Evolutionary conservation across 2,329 filamentous ascomycete species (phyloP), one percentile per base, ranked within the genome.

Genomic region (Alternaria brassicae): DNA sequence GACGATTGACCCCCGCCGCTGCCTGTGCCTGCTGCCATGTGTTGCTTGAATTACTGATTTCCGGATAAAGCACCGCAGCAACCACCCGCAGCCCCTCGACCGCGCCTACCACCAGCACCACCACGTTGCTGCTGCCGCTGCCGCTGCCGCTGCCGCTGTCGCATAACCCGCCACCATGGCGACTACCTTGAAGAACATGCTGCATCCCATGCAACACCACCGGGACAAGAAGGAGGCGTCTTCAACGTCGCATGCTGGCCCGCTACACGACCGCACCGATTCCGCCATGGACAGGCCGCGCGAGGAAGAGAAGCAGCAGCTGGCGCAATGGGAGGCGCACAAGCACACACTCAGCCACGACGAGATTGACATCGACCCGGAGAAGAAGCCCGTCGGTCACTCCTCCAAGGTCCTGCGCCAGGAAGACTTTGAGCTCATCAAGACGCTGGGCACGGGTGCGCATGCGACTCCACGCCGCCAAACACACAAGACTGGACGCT

Each of bases 381-480:
- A 76, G 55, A 72, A 78, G 58, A 83, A 83, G 73, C 70, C 71
- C 10, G 80, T 83, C 25, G 81, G 81, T 15, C 80, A 83, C 65
- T 82, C 80, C 56, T 80, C 79, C 52, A 78, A 79, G 58, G 72
- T 80, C 55, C 68, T 84, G 70, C 78, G 81, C 53, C 76, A 79
- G 58, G 79, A 84, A 60, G 89, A 93, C 79, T 93, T 93, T 74
- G 83, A 87, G 60, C 83, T 91, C 49, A 84, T 93, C 66, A 88
- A 91, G 76, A 93, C 91, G 12, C 80, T 94, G 63, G 91, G 89
- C 63, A 93, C 91, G 39, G 91, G 89, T 89, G 80, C 68, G 80
- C 64, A 54, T 42, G 12, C 30, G 27, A 21, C 32, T 28, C 25
- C 39, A 47, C 32, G 53, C 19, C 19, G 21, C 39, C n/a, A 30